Base-by-base conservation (phyloP, 1,284 basidiomycete species). In the Ustilago nuda region DNA sequence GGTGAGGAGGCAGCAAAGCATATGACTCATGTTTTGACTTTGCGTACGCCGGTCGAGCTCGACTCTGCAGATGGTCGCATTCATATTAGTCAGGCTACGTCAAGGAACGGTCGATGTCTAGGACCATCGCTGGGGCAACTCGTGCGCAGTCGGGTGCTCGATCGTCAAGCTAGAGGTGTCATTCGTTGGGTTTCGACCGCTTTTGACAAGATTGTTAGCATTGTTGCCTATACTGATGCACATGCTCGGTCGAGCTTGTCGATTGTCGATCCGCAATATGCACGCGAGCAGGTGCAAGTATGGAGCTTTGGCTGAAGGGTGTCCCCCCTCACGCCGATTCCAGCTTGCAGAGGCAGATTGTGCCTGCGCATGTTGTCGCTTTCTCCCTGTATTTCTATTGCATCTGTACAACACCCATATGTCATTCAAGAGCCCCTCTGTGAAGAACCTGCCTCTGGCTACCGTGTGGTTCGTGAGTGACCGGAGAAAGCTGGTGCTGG, bases 121-220 rank as follows among this genome's bases (percentile, higher is more conserved):
- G 67, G 61, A 2, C 61, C 61, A 2, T 61, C 62, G 4, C 68
- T 66, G n/a, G 66, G 62, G 4, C 61, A 60, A 23, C 39, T 70
- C 19, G 60, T 67, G 13, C 58, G 59, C 23, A 71, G 57, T 51
- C 62, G 58, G 13, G 45, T 68, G 3, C 50, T 67, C 15, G 62
- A 68, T 8, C 61, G 53, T 8, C 61, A 66, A 15, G 33, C 57
- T 13, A n/a, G 54, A 32, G 54, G 56, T 50, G 56, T 66, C 51
- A 48, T 81, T 23, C 56, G 60, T 11, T 77, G 70, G 65, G 77
- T 81, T 13, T 61, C 65, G 23, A 66, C 69, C 1, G 66, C 77
- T 5, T 81, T 79, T 37, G 79, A 81, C 51, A 77, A 74, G 56
- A 75, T 81, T n/a, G 61, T 81, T 27, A 75, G 66, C 43, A 71